A percentile compares a stretch with the other conserved stretches of the same genome.
phyloP scores from a whole-genome alignment of 139 green algal genomes.

The Astrephomene gubernaculifera region DNA sequence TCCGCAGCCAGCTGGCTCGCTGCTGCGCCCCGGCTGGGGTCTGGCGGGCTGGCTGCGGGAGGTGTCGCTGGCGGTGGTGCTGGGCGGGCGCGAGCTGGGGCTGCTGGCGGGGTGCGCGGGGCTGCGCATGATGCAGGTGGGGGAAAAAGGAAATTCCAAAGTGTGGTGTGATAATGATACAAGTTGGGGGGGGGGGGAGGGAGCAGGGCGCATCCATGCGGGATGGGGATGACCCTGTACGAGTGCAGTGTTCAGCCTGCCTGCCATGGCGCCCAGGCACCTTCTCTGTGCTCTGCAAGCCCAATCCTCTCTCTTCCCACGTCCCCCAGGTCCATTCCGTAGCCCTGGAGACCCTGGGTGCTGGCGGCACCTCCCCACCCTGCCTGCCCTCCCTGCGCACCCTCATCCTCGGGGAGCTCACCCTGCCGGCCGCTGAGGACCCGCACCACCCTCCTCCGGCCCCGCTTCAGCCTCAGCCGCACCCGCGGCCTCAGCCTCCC shows the following conservation, averaged over 20 bases:
- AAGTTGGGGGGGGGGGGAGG: too few species aligned
- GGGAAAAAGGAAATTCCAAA: too few species aligned
- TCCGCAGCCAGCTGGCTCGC: neutral
- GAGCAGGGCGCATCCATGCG: too few species aligned
- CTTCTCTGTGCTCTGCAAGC: too few species aligned
- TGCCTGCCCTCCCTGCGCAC: conserved; percentile 8
- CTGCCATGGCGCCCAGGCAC: too few species aligned
- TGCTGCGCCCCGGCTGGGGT: neutral
- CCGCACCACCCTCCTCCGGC: too few species aligned
- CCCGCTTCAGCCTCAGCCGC: too few species aligned
- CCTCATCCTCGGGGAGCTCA: conserved; percentile 23
- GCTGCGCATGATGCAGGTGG: conserved; percentile 16
- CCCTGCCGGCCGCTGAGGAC: neutral
- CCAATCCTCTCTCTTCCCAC: neutral
- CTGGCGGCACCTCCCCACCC: neutral
- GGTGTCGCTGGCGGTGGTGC: conserved; percentile 25
- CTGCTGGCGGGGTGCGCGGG: neutral
- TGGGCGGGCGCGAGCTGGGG: conserved; percentile 14
- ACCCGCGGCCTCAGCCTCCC: too few species aligned
- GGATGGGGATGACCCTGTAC: too few species aligned
- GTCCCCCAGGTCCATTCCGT: neutral
- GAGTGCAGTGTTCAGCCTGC: too few species aligned
- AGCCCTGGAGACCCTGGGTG: neutral
- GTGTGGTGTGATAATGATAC: too few species aligned
- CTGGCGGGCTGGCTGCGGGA: neutral